These are phyloP conservation scores for Hanseniaspora pseudoguilliermondii DNA, from an alignment of 805 yeast species.

Conservation along the genomic window DNA sequence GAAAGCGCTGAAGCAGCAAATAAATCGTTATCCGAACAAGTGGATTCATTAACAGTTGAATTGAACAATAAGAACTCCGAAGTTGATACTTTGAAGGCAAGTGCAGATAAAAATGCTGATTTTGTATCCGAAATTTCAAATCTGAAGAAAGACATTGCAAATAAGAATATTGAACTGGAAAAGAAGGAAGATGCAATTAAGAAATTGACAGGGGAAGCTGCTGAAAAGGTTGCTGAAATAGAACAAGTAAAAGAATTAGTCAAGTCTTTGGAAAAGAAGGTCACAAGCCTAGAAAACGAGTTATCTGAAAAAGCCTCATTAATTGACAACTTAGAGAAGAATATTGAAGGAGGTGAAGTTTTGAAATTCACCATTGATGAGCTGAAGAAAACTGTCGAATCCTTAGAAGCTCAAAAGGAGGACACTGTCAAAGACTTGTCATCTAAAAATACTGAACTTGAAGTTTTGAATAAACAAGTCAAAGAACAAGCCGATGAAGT, in stretches of 20 bases:
- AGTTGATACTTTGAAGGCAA: not conserved
- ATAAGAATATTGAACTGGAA: not conserved
- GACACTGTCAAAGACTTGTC: not conserved
- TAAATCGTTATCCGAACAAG: not conserved
- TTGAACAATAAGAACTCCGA: not conserved
- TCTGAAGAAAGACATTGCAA: not conserved
- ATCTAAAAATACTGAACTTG: not conserved
- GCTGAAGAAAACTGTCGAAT: slow-evolving; percentile 7
- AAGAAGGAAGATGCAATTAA: not conserved
- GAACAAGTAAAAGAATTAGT: not conserved
- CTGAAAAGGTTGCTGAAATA: slow-evolving; percentile 11
- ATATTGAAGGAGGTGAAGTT: not conserved
- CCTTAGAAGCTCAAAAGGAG: not conserved
- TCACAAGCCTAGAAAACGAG: not conserved
- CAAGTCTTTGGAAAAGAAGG: not conserved
- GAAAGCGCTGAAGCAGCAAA: not conserved
- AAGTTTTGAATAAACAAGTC: not conserved
- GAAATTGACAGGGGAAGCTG: not conserved
- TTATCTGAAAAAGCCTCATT: not conserved
- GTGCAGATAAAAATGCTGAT: not conserved
- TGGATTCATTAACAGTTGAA: not conserved
- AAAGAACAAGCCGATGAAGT: not conserved
- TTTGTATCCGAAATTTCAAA: not conserved
- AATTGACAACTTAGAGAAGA: not conserved
- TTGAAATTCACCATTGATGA: not conserved